A percentile compares a stretch with the other conserved stretches of the same genome.
phyloP scores from a whole-genome alignment of 345 rosid species.

The Passiflora organensis region DNA sequence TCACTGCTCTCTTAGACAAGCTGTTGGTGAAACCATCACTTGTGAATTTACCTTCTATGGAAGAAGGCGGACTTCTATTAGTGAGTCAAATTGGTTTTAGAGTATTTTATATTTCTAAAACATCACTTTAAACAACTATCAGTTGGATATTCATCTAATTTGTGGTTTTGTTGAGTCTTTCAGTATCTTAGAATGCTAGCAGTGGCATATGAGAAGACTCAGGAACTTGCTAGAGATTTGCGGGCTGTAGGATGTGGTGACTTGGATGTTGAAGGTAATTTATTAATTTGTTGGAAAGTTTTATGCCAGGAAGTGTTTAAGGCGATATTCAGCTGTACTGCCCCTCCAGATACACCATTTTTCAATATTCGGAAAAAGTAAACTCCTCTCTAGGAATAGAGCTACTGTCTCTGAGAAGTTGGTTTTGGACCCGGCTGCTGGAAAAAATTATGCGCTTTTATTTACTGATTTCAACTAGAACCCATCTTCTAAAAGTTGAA shows the following conservation, averaged over 20 bases:
- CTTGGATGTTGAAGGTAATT: constrained; percentile 88
- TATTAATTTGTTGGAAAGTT: neutral
- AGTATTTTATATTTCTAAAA: neutral
- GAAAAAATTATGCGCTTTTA: neutral
- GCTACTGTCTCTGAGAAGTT: neutral
- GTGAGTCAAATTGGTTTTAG: constrained; percentile 24
- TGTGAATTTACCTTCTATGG: constrained; percentile 70
- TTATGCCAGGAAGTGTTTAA: no score
- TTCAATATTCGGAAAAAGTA: no score
- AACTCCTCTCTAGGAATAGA: no score
- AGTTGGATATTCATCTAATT: constrained; percentile 15
- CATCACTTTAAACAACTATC: constrained; percentile 9
- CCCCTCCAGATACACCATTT: no score
- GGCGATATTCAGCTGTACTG: no score
- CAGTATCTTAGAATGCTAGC: constrained; percentile 98
- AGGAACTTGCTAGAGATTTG: constrained; percentile 93
- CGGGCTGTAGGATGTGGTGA: constrained; percentile 96
- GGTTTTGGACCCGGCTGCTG: neutral
- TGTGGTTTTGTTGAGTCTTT: constrained; percentile 37
- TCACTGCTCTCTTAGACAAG: constrained; percentile 87
- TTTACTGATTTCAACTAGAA: neutral
- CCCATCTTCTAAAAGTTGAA: constrained; percentile 6
- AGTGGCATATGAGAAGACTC: constrained; percentile 94
- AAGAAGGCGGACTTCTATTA: constrained; percentile 59
- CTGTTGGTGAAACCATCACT: constrained; percentile 90